Percentiles rank a stretch among this genome's conserved stretches.
Evolutionary conservation across 345 rosid genomes (phyloP).

Genomic region (Gossypium raimondii): DNA sequence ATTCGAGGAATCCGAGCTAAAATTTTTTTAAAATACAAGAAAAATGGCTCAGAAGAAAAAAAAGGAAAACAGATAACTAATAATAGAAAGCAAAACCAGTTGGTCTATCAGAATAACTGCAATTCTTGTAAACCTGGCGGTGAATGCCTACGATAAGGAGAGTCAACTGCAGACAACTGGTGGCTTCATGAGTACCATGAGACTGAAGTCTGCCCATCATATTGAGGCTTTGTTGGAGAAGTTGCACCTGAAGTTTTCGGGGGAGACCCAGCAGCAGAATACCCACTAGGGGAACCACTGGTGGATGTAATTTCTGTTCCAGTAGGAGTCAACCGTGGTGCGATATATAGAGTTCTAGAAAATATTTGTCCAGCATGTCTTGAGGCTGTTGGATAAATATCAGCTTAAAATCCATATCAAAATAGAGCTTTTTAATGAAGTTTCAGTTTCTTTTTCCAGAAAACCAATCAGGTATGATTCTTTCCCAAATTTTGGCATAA

Average conservation of each 20-base stretch:
- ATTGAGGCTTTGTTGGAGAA: conserved; percentile 28
- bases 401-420: background rate
- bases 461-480: conserved; percentile 2
- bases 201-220: conserved; percentile 41
- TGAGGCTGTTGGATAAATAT: conserved; percentile 41
- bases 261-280: conserved; percentile 50
- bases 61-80: background rate
- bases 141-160: conserved; percentile 61
- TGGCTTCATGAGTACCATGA: conserved; percentile 91
- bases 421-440: background rate
- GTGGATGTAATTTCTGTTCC: conserved; percentile 64
- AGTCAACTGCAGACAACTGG: conserved; percentile 78
- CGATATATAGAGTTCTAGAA: conserved; percentile 72
- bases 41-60: conserved; percentile 12
- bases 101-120: background rate
- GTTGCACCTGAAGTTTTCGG: conserved; percentile 43
- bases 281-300: conserved; percentile 63
- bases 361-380: conserved; percentile 46
- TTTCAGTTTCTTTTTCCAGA: background rate
- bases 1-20: conserved; percentile 51
- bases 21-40: conserved; percentile 1
- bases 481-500: background rate
- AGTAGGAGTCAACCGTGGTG: conserved; percentile 77
- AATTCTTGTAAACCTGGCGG: conserved; percentile 50
- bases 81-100: background rate